Base-by-base conservation (phyloP, 176 grass and related monocot genomes). In the Canna indica region DNA sequence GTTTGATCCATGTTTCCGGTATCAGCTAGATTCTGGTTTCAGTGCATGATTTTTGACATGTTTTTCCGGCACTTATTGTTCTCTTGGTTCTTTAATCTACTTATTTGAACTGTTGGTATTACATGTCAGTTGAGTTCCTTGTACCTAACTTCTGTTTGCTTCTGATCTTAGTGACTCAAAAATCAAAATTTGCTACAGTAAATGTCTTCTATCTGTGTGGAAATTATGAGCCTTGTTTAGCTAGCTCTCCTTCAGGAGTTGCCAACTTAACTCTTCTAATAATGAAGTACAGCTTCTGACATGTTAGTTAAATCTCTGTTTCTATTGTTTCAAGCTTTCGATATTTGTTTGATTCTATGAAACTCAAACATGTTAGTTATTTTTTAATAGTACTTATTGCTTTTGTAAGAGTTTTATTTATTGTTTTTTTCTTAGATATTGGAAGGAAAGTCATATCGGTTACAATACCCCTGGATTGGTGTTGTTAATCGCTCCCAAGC, bases 401-500 rank as follows among this genome's bases (percentile, higher is more conserved):
- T 22, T 38, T 33, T 66, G 11, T 34, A 15, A 36, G 17, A n/a
- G 3, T 10, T 35, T 71, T 15, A 36, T 18, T 27, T 10, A 9
- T 48, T 71, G 14, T 71, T 34, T 7, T 11, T 53, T 71, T 71
- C 24, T 29, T 29, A 73, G 71, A 73, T 73, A 17, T 59, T 73
- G 34, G 71, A 73, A 73, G 71, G 71, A 59, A 73, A 42, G 60
- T 58, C 71, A 20, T 73, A 73, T 41, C 22, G 54, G 5, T 14
- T 73, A 39, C 71, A 73, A 32, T 73, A 59, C 35, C 71, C 71
- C 39, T 73, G 71, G 71, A 73, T 73, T 42, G 71, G 71, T 73
- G 54, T 60, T 30, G 71, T 73, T 44, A 73, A 73, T 73, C 71
- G 71, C 4, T 73, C 71, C 11, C 71, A 73, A 73, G 52, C 50